Conservation (phyloP, 192 early-diverging fungal species). For the Dimargaris cristalligena region DNA sequence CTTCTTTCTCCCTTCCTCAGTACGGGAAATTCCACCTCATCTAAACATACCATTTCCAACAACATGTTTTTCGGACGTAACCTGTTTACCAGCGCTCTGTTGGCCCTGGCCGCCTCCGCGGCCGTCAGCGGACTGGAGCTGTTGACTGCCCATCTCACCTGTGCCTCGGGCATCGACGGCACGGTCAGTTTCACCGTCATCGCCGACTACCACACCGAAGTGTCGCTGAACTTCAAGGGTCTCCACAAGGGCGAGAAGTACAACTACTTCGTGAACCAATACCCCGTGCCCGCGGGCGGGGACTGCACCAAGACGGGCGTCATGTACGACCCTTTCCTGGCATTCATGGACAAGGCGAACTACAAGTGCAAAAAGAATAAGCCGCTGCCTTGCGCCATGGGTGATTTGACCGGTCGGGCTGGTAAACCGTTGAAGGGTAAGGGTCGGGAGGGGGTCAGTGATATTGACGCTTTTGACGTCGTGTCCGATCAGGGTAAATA, state of each 20-base stretch:
- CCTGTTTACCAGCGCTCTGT: no score
- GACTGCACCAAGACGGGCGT: constrained; percentile 1
- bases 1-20: no score
- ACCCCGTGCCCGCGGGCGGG: not conserved
- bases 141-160: not conserved
- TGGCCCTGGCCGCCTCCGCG: no score
- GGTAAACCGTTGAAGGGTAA: not conserved
- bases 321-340: not conserved
- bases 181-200: not conserved
- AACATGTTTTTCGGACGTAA: no score
- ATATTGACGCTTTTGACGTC: not conserved
- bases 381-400: not conserved
- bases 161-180: not conserved
- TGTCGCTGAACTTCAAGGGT: not conserved
- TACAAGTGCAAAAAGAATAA: not conserved
- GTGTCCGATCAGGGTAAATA: not conserved
- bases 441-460: not conserved
- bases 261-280: constrained; percentile 1
- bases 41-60: no score
- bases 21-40: no score
- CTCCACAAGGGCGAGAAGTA: not conserved
- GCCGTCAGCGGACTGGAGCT: no score
- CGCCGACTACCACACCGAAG: not conserved
- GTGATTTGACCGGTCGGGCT: not conserved
- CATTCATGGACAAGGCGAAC: not conserved